phyloP scores from a whole-genome alignment of 805 yeast genomes.

The Cyberlindnera petersonii region DNA sequence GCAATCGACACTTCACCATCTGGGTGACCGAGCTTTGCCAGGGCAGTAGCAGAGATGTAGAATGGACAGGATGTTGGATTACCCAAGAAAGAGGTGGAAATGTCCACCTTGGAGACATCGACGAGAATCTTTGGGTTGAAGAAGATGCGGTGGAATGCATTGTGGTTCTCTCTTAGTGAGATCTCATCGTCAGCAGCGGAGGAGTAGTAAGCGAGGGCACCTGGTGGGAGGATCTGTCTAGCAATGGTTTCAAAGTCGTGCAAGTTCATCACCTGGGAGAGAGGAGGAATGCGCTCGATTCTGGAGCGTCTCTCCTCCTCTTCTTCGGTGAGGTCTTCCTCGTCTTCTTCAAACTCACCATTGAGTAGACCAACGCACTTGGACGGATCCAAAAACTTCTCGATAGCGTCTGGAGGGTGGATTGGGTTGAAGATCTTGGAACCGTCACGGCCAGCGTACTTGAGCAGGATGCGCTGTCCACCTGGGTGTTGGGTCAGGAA shows the following conservation, averaged over 20 bases:
- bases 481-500: conserved; percentile 82
- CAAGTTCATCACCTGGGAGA: conserved; percentile 67
- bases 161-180: conserved; percentile 83
- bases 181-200: conserved; percentile 93
- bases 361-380: conserved; percentile 59
- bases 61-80: conserved; percentile 67
- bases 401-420: conserved; percentile 85
- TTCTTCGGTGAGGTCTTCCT: conserved; percentile 30
- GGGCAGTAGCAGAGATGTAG: conserved; percentile 87
- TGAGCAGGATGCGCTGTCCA: conserved; percentile 67
- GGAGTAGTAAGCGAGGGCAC: conserved; percentile 92
- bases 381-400: conserved; percentile 51
- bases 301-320: conserved; percentile 41
- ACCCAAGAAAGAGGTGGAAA: conserved; percentile 75
- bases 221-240: conserved; percentile 64
- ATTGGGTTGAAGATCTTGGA: conserved; percentile 82
- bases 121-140: conserved; percentile 82
- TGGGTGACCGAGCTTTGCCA: conserved; percentile 87
- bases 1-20: conserved; percentile 90
- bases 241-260: conserved; percentile 90
- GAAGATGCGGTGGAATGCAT: conserved; percentile 82
- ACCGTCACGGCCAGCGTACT: conserved; percentile 82
- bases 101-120: conserved; percentile 72
- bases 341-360: conserved; percentile 35
- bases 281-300: conserved; percentile 57